Base-by-base conservation (phyloP, 768 basidiomycete genomes). In the Calocera viscosa region DNA sequence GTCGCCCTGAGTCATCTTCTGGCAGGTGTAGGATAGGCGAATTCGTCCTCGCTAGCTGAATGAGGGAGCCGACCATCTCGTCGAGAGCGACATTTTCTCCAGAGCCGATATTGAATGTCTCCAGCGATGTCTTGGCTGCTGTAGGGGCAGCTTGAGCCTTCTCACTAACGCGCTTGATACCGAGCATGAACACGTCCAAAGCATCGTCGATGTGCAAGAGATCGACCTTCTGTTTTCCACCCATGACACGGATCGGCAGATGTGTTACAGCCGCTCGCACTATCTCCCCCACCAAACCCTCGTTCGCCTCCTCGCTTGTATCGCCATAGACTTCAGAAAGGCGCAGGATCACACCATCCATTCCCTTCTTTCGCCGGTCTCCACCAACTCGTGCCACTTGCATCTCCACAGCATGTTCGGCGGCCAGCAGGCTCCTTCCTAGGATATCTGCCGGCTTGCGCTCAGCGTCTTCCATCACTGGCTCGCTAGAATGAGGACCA, bases 311-410 rank as follows among this genome's bases (percentile, higher is more conserved):
- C 63, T 74, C 73, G 7, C 68, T 67, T 0, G 70, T 64, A 30
- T 68, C 72, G 8, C 76, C 76, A 47, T 76, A 76, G 26, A 75
- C 69, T n/a, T 72, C 71, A 19, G 70, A 65, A 30, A 73, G 74
- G 12, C 75, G 71, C 1, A 75, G 64, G 30, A 74, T 70, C 38
- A 68, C 68, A 2, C 64, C 66, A 24, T 65, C 60, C 16, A 71
- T 17, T 7, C 38, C 34, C 2, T 66, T 53, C 8, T 39, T 26
- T 28, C 33, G 24, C 19, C 35, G 38, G 17, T 65, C 38, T 11
- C 26, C 28, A 30, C 26, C 30, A 7, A 65, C 35, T n/a, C 34
- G 19, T n/a, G 35, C 32, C 32, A 72, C 40, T 33, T 65, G 41
- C 33, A 32, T 64, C 32, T 72, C 66, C 14, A 73, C 47, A 14